Evolutionary conservation across 495 filamentous ascomycete species (phyloP), one percentile per base, ranked within the genome.

Genomic region (Achaetomiella virescens): DNA sequence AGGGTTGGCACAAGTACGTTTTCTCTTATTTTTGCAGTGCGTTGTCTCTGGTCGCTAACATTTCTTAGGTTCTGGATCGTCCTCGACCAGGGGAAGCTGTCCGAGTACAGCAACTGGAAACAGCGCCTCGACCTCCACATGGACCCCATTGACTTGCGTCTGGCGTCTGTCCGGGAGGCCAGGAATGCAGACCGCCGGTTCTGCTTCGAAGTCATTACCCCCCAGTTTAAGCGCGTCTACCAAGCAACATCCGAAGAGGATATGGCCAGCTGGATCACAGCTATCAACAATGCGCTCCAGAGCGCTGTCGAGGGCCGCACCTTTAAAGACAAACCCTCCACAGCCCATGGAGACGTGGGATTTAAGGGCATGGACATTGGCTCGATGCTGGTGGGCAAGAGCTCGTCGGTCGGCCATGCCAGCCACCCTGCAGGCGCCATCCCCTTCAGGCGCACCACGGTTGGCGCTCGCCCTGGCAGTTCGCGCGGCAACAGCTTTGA

Each of bases 21-120:
- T 5, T 18, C 20, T 31, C 31, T 25, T 18, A 24, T 40, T 22
- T 35, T 22, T 31, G 25, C 4, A n/a, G 2, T 17, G 41, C 5
- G 17, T 27, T 17, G 18, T 14, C 10, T 14, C 29, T 8, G 33
- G 6, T 12, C 35, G 35, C 60, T 65, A 54, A 67, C 52, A 21
- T 3, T 2, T 12, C 4, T 29, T 58, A 97, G 91, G 65, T 97
- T 96, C 69, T 99, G 93, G 93, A 92, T 99, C 59, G 95, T 97
- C 2, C 79, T 97, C 15, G 93, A 97, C 66, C 91, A 93, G 71
- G 93, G 93, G 4, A 95, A 91, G 68, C 75, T 99, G 27, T 96
- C 93, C 1, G 93, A 99, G 64, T 97, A 99, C 70, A 95, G 90
- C 65, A 97, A 99, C 70, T 99, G 93, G 93, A 99, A 99, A 72